Evolutionary conservation across 2,329 filamentous ascomycete genomes (phyloP).

Genomic region (Catunica adiposa): DNA sequence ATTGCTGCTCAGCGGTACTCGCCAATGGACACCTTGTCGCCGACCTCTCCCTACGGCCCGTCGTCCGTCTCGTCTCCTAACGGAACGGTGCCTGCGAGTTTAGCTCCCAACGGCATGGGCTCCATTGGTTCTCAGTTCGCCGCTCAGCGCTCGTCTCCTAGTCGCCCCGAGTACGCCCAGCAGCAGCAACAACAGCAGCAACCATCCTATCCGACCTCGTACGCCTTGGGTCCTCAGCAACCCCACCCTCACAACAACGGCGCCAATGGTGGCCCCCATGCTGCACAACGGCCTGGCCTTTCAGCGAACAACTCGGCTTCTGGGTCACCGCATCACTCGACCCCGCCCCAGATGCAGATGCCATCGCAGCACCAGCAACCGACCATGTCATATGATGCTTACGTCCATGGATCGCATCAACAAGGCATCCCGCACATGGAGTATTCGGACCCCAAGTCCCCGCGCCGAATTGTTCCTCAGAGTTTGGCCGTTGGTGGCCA

Average conservation of each 20-base stretch:
- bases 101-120: conserved; percentile 67
- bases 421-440: conserved; percentile 41
- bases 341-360: conserved; percentile 10
- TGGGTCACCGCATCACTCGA: conserved; percentile 12
- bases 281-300: conserved; percentile 43
- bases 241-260: conserved; percentile 38
- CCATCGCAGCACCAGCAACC: conserved; percentile 14
- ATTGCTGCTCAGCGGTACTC: conserved; percentile 83
- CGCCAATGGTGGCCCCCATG: conserved; percentile 27
- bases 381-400: conserved; percentile 43
- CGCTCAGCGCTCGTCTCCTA: conserved; percentile 58
- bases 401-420: conserved; percentile 22
- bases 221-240: conserved; percentile 1
- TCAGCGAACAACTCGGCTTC: conserved; percentile 36
- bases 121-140: conserved; percentile 51
- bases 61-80: conserved; percentile 41
- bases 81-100: conserved; percentile 84
- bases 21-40: conserved; percentile 80
- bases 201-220: conserved; percentile 1
- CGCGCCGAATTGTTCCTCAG: conserved; percentile 36
- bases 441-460: conserved; percentile 41
- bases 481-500: conserved; percentile 17
- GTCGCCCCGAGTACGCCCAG: conserved; percentile 45
- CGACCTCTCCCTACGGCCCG: conserved; percentile 58
- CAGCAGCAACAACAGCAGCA: conserved; percentile 13